phyloP scores from a whole-genome alignment of 169 alveolate species.

The Plasmodium cynomolgi region DNA sequence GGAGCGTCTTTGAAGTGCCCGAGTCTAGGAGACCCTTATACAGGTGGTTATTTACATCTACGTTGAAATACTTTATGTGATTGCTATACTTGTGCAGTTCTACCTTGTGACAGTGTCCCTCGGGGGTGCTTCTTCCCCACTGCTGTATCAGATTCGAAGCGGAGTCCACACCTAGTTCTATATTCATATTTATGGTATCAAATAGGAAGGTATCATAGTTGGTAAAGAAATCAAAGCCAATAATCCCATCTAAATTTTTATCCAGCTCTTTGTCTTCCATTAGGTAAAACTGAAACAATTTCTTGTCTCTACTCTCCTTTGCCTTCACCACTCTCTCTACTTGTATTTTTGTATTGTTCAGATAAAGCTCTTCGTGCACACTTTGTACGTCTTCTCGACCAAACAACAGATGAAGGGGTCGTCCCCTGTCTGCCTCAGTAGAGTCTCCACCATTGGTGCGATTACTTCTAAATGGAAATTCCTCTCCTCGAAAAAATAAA shows the following conservation, averaged over 20 bases:
- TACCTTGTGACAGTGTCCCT: background rate
- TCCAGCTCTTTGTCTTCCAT: slow-evolving; percentile 17
- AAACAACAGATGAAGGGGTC: background rate
- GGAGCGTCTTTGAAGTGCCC: slow-evolving; percentile 18
- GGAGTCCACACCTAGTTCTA: background rate
- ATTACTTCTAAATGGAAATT: background rate
- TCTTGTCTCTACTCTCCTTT: background rate
- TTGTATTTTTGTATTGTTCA: slow-evolving; percentile 10
- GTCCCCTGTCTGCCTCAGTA: background rate
- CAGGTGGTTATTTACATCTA: background rate
- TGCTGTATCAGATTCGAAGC: background rate
- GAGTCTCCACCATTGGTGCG: background rate
- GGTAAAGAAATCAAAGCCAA: slow-evolving; percentile 62
- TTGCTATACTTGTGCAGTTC: slow-evolving; percentile 19
- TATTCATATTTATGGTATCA: slow-evolving; percentile 13
- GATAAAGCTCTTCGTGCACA: slow-evolving; percentile 6
- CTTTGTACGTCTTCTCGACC: background rate
- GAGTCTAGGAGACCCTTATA: slow-evolving; percentile 60
- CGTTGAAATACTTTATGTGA: slow-evolving; percentile 26
- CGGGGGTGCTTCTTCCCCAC: background rate
- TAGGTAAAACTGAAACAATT: slow-evolving; percentile 1
- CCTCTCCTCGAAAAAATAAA: slow-evolving; percentile 14
- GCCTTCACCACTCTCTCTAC: slow-evolving; percentile 19
- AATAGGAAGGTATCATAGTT: slow-evolving; percentile 7
- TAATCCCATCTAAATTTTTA: slow-evolving; percentile 45